Evolutionary conservation across 129 eudicot species (phyloP).

Genomic region (Flaveria robusta): DNA sequence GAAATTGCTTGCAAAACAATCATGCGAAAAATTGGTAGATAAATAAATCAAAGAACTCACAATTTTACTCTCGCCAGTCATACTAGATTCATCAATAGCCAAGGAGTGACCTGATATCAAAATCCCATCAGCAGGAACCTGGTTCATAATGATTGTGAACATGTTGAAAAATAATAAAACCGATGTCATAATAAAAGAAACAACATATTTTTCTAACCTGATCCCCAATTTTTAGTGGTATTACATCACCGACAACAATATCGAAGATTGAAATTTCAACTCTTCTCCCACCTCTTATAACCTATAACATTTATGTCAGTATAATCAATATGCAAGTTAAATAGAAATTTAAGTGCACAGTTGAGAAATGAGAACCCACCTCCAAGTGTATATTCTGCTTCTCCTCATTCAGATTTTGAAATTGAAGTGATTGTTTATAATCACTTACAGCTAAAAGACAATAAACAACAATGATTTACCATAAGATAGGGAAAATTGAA

Average conservation of each 20-base stretch:
- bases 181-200: constrained; percentile 10
- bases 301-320: constrained; percentile 44
- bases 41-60: constrained; percentile 36
- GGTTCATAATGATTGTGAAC: constrained; percentile 15
- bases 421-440: constrained; percentile 89
- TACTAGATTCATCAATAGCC: constrained; percentile 92
- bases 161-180: neutral
- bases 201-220: constrained; percentile 52
- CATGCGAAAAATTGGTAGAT: neutral
- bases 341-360: constrained; percentile 1
- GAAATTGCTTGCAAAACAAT: neutral
- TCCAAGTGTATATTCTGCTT: constrained; percentile 93
- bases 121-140: constrained; percentile 98
- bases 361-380: constrained; percentile 44
- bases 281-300: constrained; percentile 85
- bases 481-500: constrained; percentile 12
- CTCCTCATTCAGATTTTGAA: constrained; percentile 82
- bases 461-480: constrained; percentile 11
- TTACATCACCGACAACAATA: constrained; percentile 89
- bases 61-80: constrained; percentile 98
- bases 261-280: constrained; percentile 74
- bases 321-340: constrained; percentile 10
- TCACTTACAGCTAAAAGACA: constrained; percentile 79
- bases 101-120: constrained; percentile 80
- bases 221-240: constrained; percentile 92